Conservation (phyloP, 805 yeast genomes). For the Schwanniomyces sp. region DNA sequence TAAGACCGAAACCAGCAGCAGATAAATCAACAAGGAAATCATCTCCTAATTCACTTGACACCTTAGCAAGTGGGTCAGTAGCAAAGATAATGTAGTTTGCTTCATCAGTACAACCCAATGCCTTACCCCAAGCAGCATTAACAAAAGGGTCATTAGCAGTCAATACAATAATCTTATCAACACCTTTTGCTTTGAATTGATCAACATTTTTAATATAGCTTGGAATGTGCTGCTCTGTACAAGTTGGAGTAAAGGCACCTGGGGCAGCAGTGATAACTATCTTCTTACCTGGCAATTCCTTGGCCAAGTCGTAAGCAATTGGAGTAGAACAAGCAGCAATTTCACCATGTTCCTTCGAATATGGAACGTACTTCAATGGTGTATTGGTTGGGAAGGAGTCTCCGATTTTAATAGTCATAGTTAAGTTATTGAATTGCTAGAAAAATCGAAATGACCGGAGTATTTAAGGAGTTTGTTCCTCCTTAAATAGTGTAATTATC, state of each 20-base stretch:
- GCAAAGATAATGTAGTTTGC: slow-evolving; percentile 52
- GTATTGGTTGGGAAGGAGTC: slow-evolving; percentile 36
- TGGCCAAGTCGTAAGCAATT: slow-evolving; percentile 30
- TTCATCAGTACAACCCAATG: slow-evolving; percentile 39
- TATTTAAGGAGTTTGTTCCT: neutral
- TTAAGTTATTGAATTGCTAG: neutral
- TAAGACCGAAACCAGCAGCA: slow-evolving; percentile 51
- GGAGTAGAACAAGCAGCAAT: slow-evolving; percentile 43
- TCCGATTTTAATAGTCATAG: slow-evolving; percentile 1
- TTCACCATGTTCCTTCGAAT: slow-evolving; percentile 30
- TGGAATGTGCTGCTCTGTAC: slow-evolving; percentile 71
- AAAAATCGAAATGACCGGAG: neutral
- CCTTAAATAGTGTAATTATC: neutral
- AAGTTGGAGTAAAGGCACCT: slow-evolving; percentile 86
- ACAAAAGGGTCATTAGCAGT: slow-evolving; percentile 76
- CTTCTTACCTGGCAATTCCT: slow-evolving; percentile 43
- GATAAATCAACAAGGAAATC: slow-evolving; percentile 48
- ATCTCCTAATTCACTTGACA: slow-evolving; percentile 62
- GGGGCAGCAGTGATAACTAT: slow-evolving; percentile 76
- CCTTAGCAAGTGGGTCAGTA: slow-evolving; percentile 61
- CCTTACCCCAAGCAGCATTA: slow-evolving; percentile 65
- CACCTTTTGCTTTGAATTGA: slow-evolving; percentile 57
- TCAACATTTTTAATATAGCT: slow-evolving; percentile 53
- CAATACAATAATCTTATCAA: slow-evolving; percentile 61
- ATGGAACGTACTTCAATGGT: slow-evolving; percentile 42